Conservation (phyloP, 352 stramenopile genomes). For the Thalassiosira exigua region DNA sequence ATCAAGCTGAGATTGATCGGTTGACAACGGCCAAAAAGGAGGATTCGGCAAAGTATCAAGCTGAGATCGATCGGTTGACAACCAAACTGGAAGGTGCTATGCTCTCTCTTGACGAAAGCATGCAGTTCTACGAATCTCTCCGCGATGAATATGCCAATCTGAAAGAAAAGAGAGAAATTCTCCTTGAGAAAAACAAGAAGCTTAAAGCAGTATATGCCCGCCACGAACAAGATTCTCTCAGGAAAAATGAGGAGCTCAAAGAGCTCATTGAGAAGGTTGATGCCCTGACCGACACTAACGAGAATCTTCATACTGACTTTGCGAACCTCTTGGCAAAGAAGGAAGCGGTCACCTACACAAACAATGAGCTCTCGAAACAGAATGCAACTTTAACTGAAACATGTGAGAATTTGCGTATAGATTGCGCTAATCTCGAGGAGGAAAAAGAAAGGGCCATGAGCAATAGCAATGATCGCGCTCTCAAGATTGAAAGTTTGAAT, state of each 20-base stretch:
- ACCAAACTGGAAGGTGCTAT: constrained; percentile 31
- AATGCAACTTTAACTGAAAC: background rate
- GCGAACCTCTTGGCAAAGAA: background rate
- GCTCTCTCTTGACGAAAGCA: constrained; percentile 28
- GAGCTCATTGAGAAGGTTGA: constrained; percentile 6
- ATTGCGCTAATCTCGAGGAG: background rate
- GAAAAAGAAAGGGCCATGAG: constrained; percentile 1
- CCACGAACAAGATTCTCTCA: too few species aligned
- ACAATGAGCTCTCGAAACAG: background rate
- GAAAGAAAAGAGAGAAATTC: constrained; percentile 14
- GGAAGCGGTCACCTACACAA: background rate
- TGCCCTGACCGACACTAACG: background rate
- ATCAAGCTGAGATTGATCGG: background rate
- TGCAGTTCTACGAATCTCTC: constrained; percentile 23
- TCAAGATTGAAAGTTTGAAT: background rate
- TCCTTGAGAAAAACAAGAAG: constrained; percentile 8
- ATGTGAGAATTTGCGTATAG: background rate
- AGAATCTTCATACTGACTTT: background rate
- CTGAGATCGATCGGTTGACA: constrained; percentile 13
- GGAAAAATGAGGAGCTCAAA: background rate
- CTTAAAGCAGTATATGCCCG: constrained; percentile 17
- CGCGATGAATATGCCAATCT: constrained; percentile 11
- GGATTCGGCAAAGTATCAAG: constrained; percentile 10
- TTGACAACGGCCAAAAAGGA: constrained; percentile 10
- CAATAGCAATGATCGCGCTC: constrained; percentile 1